Evolutionary conservation across 257 asterid genomes (phyloP).

Genomic region (Hygrophila difformis): DNA sequence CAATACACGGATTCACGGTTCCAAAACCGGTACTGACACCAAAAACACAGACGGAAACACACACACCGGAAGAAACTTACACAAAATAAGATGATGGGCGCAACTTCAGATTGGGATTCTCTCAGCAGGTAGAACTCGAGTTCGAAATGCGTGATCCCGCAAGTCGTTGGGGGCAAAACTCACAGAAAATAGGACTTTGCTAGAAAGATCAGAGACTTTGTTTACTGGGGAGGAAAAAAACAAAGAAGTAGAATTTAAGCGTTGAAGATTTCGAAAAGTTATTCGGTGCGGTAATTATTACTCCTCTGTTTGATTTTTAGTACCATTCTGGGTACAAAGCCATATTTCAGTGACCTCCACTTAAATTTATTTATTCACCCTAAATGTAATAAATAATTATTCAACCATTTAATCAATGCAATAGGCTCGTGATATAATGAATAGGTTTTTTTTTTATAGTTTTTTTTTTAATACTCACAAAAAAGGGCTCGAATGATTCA

Average conservation of each 20-base stretch:
- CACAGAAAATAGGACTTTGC: constrained; percentile 4
- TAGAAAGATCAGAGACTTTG: constrained; percentile 13
- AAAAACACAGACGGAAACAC: neutral
- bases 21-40: constrained; percentile 8
- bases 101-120: constrained; percentile 11
- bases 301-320: too few relatives aligned
- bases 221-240: constrained; percentile 15
- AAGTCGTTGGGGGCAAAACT: constrained; percentile 7
- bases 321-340: too few relatives aligned
- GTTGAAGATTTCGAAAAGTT: constrained; percentile 9
- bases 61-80: constrained; percentile 17
- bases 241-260: constrained; percentile 36
- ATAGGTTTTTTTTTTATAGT: too few relatives aligned
- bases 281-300: constrained; percentile 21
- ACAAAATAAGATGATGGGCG: constrained; percentile 13
- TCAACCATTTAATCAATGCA: too few relatives aligned
- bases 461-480: too few relatives aligned
- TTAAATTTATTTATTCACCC: too few relatives aligned
- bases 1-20: constrained; percentile 8
- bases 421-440: too few relatives aligned
- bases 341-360: too few relatives aligned
- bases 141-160: constrained; percentile 5
- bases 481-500: too few relatives aligned
- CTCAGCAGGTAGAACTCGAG: constrained; percentile 14
- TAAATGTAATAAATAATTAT: too few relatives aligned